Evolutionary conservation across 1,284 basidiomycete species (phyloP), one percentile per base, ranked within the genome.

Genomic region (Ustilago hordei): DNA sequence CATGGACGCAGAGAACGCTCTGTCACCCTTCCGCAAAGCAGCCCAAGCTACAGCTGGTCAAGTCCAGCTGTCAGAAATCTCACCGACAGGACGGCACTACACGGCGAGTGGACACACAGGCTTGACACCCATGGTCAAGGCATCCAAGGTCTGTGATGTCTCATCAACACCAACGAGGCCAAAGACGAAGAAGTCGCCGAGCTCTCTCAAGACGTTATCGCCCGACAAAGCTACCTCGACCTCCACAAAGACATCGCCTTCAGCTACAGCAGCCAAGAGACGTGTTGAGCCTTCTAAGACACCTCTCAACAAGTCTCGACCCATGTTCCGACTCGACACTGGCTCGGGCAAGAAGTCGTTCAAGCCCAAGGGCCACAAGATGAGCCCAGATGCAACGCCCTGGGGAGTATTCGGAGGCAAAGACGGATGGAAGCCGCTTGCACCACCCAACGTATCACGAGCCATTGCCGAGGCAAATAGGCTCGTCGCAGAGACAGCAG

Each of bases 381-480:
- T 73, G 70, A 69, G 58, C 19, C 64, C 66, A 5, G 36, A 64
- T 39, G 43, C 70, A 23, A 69, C 75, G 35, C 70, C 67, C 0
- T 77, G 75, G 75, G 75, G 75, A 12, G 70, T 77, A 9, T 73
- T 77, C 45, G 70, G 75, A 2, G 64, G 6, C 45, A 73, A 69
- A 53, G 75, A 73, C 13, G 75, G 67, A 2, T 77, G 75, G 70
- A 73, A 72, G 50, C 75, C 75, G 4, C 64, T 77, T 8, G 73
- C 73, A 1, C 60, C 68, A 0, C 68, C 73, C 13, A 71, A 75
- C 17, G 73, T 75, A 11, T 70, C 68, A 11, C 60, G 68, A 47
- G 73, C 73, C 2, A 59, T 75, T 15, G 60, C 60, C 12, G 73
- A 75, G 31, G 68, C 68, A 12, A 75, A 67, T 55, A 75, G 62